Evolutionary conservation across 768 basidiomycete species (phyloP).

Genomic region (Hortiboletus flavorubellus): DNA sequence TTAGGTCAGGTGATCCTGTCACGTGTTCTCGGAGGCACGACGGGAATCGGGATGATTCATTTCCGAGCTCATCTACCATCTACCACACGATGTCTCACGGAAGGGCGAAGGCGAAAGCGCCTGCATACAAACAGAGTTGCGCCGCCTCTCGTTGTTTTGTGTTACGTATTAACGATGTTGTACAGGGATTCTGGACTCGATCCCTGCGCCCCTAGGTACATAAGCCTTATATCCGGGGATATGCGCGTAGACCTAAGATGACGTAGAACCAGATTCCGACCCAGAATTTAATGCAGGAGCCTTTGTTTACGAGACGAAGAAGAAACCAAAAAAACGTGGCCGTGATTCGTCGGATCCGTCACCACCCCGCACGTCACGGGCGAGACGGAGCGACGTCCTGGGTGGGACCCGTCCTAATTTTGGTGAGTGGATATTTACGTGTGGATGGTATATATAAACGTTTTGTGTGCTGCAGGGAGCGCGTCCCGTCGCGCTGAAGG

Average conservation of each 20-base stretch:
- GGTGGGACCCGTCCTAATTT: background rate
- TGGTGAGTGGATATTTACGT: slow-evolving; percentile 7
- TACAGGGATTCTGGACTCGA: slow-evolving; percentile 27
- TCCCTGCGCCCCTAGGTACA: slow-evolving; percentile 36
- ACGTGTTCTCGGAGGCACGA: slow-evolving; percentile 10
- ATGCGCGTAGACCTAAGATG: background rate
- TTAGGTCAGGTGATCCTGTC: slow-evolving; percentile 14
- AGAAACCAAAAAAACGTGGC: slow-evolving; percentile 18
- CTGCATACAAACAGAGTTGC: slow-evolving; percentile 24
- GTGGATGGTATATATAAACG: background rate
- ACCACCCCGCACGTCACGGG: slow-evolving; percentile 14
- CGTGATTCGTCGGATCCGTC: slow-evolving; percentile 15
- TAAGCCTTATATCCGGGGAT: background rate
- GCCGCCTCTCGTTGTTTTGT: background rate
- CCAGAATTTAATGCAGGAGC: slow-evolving; percentile 32
- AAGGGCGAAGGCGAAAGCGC: slow-evolving; percentile 10
- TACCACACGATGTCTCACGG: slow-evolving; percentile 17
- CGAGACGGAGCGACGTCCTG: slow-evolving; percentile 11
- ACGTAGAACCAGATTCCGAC: slow-evolving; percentile 31
- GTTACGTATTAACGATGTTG: background rate
- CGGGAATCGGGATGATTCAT: background rate
- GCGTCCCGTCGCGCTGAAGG: background rate
- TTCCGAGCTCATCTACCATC: background rate
- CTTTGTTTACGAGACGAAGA: slow-evolving; percentile 30
- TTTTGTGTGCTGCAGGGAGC: background rate